These are phyloP conservation scores for Shiraia bambusicola DNA, from an alignment of 2,329 filamentous ascomycete genomes.

Conservation along the genomic window DNA sequence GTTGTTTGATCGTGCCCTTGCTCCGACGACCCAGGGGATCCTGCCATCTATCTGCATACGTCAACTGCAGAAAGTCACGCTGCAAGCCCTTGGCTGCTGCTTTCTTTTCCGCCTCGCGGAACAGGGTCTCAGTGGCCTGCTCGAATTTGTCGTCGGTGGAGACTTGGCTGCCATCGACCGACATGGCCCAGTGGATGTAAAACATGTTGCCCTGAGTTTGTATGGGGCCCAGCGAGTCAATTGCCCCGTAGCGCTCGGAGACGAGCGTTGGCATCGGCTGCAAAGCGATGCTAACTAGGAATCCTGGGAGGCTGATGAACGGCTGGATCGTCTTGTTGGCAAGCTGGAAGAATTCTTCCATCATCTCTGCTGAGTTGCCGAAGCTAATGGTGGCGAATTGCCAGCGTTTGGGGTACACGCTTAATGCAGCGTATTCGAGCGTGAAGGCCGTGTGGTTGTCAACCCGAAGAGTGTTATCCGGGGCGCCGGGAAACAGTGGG, in stretches of 20 bases:
- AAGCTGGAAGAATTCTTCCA: constrained; percentile 3
- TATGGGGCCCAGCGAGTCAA: constrained; percentile 2
- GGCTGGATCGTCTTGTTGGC: constrained; percentile 1
- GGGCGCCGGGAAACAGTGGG: constrained; percentile 1
- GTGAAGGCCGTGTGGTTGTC: constrained; percentile 2
- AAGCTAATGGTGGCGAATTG: constrained; percentile 3
- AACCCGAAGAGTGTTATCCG: constrained; percentile 1
- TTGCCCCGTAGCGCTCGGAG: constrained; percentile 1
- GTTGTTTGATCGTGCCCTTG: not conserved
- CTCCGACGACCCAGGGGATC: constrained; percentile 19
- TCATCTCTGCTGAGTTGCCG: constrained; percentile 3
- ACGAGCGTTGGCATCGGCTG: constrained; percentile 3
- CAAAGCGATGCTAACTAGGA: not conserved
- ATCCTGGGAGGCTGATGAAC: not conserved
- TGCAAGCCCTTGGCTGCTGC: not conserved
- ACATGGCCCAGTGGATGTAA: constrained; percentile 3
- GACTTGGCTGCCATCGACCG: not conserved
- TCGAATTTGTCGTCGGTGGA: not conserved
- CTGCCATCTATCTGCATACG: constrained; percentile 39
- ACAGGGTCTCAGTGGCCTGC: not conserved
- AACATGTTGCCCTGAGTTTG: constrained; percentile 5
- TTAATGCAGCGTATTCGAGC: not conserved
- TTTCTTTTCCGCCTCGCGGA: not conserved
- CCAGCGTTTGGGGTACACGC: constrained; percentile 3
- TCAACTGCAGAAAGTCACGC: constrained; percentile 18